A percentile compares a stretch with the other conserved stretches of the same genome.
phyloP scores from a whole-genome alignment of 2,329 filamentous ascomycete genomes.

The Colletotrichum tofieldiae region DNA sequence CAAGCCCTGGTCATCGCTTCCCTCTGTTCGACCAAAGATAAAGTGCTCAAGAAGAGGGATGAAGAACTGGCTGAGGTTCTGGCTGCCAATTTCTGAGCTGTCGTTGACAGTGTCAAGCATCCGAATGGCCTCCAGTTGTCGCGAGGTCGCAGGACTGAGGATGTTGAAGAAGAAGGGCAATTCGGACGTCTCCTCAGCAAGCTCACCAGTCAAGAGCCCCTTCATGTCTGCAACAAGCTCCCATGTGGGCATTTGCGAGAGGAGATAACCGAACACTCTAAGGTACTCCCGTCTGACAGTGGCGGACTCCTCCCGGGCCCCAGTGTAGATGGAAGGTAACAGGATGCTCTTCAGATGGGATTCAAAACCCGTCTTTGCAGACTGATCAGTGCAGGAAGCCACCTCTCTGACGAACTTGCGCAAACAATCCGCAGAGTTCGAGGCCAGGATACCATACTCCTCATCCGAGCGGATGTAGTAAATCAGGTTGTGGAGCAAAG shows the following conservation, averaged over 20 bases:
- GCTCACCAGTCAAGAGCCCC: conserved; percentile 70
- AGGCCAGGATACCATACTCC: conserved; percentile 85
- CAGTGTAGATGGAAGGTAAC: conserved; percentile 82
- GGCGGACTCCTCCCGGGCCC: conserved; percentile 85
- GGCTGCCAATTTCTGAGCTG: conserved; percentile 76
- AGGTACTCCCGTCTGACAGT: conserved; percentile 88
- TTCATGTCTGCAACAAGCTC: conserved; percentile 81
- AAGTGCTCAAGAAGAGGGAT: conserved; percentile 95
- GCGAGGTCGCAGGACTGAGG: conserved; percentile 88
- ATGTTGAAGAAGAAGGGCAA: conserved; percentile 93
- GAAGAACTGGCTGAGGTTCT: conserved; percentile 88
- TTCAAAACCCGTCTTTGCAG: conserved; percentile 66
- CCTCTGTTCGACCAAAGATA: conserved; percentile 84
- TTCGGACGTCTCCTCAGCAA: conserved; percentile 75
- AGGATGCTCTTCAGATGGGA: conserved; percentile 75
- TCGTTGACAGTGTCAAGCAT: conserved; percentile 80
- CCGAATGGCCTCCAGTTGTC: conserved; percentile 87
- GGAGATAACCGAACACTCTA: conserved; percentile 82
- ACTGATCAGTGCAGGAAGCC: conserved; percentile 58
- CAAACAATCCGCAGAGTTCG: conserved; percentile 86
- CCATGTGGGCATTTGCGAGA: conserved; percentile 80
- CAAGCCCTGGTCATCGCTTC: conserved; percentile 85
- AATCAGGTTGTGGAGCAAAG: conserved; percentile 89
- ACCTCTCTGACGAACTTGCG: conserved; percentile 82
- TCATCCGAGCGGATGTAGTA: conserved; percentile 90